Base-by-base conservation (phyloP, 176 grass and related monocot genomes). In the Poa pratensis region DNA sequence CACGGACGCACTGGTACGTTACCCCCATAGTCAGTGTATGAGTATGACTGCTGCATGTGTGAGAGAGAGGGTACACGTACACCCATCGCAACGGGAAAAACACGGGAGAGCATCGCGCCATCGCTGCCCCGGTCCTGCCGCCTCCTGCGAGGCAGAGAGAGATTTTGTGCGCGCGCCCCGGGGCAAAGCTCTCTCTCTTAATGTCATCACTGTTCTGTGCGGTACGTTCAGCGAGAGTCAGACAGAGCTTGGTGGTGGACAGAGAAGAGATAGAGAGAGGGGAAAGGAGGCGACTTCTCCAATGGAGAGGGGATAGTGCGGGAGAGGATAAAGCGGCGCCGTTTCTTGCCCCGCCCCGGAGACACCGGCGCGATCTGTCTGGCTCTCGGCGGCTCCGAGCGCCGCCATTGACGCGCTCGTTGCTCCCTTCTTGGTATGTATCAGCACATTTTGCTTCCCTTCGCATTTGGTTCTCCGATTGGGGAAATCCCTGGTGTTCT, bases 71-170 rank as follows among this genome's bases (percentile, higher is more conserved):
- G 57, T n/a, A n/a, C n/a, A 1, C n/a, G 57, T 60, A 60, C 46
- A 54, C 17, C 55, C n/a, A 1, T 24, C 58, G 58, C 58, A 61
- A 26, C 58, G 58, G 58, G 1, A 61, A 61, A 26, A 26, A 63
- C 60, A n/a, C 54, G 19, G 51, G 68, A 39, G 71, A 57, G 17
- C 42, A 22, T n/a, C n/a, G n/a, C n/a, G n/a, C n/a, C n/a, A n/a
- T n/a, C n/a, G n/a, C n/a, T n/a, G n/a, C n/a, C 79, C 70, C 71
- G 71, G 61, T 68, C 45, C 85, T 87, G 86, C 61, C 71, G 24
- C 60, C 58, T 54, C 61, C 46, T 60, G 70, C 28, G 57, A 64
- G 63, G 64, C 35, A 32, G 62, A 19, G 17, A 58, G n/a, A 26
- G 48, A 51, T 57, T 73, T 20, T 46, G 65, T 18, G 84, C 74